Evolutionary conservation across 495 filamentous ascomycete genomes (phyloP), one percentile per base, ranked within the genome.

Genomic region (Coniosporium apollinis): DNA sequence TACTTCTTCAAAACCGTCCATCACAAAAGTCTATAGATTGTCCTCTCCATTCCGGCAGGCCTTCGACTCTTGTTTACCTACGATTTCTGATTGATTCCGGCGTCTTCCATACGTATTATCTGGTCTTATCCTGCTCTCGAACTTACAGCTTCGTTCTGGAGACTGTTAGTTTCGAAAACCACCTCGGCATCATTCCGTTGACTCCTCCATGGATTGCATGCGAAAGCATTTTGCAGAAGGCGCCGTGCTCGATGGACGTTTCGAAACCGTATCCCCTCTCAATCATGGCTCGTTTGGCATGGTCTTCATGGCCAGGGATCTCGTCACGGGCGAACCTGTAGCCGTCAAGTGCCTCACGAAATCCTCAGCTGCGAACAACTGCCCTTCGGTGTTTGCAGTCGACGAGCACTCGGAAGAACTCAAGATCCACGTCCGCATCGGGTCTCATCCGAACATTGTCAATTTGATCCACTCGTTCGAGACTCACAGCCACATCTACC

Each of bases 251-350:
- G 52, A 51, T 41, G 54, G 46, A 45, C 85, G 91, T 38, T 97
- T 89, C 56, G 69, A 78, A 56, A 87, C 83, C 26, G 63, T 94
- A 50, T 80, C 84, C 48, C 85, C 86, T 25, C 81, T 97, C 61
- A 96, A 97, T 52, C 82, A 94, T 68, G 89, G 89, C 47, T 97
- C 89, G 17, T 97, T 94, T 52, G 89, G 89, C 44, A 85, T 92
- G 79, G 89, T 97, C 45, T 94, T 92, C 58, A 72, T 84, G 57
- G 91, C 89, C 35, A 78, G 64, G 47, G 86, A 97, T 58, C 66
- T 64, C 38, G 45, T 59, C 44, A 92, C 76, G 38, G 68, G 72
- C 42, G 63, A 86, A 38, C 65, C 73, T 36, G 89, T 97, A 38
- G 89, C 89, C 34, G 76, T 97, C 67, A 97, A 97, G 52, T 91